A percentile compares a stretch with the other conserved stretches of the same genome.
Conservation (phyloP, 2,329 filamentous ascomycete genomes). For the Cyphellophora europaea region DNA sequence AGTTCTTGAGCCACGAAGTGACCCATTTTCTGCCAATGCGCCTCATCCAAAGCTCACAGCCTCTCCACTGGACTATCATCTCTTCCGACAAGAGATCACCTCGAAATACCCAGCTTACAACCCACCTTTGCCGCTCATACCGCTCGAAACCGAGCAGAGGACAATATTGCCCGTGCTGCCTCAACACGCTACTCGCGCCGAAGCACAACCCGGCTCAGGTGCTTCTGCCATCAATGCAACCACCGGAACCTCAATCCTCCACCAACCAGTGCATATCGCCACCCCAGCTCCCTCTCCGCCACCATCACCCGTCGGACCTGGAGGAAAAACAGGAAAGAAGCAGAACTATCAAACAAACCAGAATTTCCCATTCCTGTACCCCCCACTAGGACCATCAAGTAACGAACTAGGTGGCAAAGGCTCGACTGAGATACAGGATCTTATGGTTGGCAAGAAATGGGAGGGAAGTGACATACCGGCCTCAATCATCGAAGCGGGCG, state of each 20-base stretch:
- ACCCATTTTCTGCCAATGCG: constrained; percentile 56
- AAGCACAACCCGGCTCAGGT: constrained; percentile 43
- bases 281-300: constrained; percentile 93
- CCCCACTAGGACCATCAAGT: constrained; percentile 78
- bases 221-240: constrained; percentile 26
- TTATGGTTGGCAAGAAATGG: constrained; percentile 75
- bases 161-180: constrained; percentile 80
- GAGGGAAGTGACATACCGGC: constrained; percentile 89
- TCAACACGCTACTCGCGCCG: constrained; percentile 58
- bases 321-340: constrained; percentile 92
- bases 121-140: constrained; percentile 72
- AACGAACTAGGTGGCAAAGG: constrained; percentile 89
- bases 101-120: constrained; percentile 97
- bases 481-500: constrained; percentile 89
- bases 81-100: constrained; percentile 91
- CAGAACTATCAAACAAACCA: constrained; percentile 99
- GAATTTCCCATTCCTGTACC: constrained; percentile 96
- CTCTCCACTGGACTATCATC: constrained; percentile 89
- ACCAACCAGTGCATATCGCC: constrained; percentile 97
- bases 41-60: constrained; percentile 62
- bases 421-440: constrained; percentile 66
- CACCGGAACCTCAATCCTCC: constrained; percentile 62
- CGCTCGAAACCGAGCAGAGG: constrained; percentile 81
- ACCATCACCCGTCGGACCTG: constrained; percentile 72
- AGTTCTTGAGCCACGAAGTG: constrained; percentile 49